phyloP scores from a whole-genome alignment of 2,329 filamentous ascomycete species.

The Hypoxylon sp. region DNA sequence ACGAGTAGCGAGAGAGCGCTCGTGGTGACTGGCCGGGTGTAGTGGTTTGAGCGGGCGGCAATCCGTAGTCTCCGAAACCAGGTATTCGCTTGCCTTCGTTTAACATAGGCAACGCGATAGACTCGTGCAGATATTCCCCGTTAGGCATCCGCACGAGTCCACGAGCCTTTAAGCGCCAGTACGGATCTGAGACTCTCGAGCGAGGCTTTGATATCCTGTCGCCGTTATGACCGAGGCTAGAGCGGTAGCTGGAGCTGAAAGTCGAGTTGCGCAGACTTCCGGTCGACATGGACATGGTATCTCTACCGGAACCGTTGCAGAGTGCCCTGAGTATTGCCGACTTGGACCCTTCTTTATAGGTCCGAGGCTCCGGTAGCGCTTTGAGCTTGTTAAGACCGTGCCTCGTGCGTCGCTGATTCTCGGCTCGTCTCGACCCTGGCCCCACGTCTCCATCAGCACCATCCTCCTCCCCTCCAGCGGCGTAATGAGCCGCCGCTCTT shows the following conservation, averaged over 20 bases:
- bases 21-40: conserved; percentile 34
- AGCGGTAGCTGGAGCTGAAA: conserved; percentile 47
- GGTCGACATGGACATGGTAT: conserved; percentile 44
- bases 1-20: conserved; percentile 4
- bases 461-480: conserved; percentile 26
- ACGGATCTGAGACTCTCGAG: conserved; percentile 43
- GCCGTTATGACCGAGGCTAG: conserved; percentile 46
- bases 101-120: conserved; percentile 56
- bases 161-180: conserved; percentile 49
- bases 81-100: conserved; percentile 51
- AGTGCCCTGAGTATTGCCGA: conserved; percentile 44
- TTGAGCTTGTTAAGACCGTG: conserved; percentile 42
- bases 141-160: conserved; percentile 60
- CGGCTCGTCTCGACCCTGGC: conserved; percentile 37
- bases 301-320: conserved; percentile 35
- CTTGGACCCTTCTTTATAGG: conserved; percentile 43
- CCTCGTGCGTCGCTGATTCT: conserved; percentile 43
- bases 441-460: conserved; percentile 27
- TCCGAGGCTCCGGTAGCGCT: conserved; percentile 37
- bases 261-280: conserved; percentile 45
- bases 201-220: conserved; percentile 44
- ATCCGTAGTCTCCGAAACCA: conserved; percentile 50
- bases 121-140: conserved; percentile 61
- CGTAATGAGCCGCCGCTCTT: conserved; percentile 39
- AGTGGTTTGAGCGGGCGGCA: conserved; percentile 36